Evolutionary conservation across 1,284 basidiomycete species (phyloP).

Genomic region (Xerocomus minutiporus): DNA sequence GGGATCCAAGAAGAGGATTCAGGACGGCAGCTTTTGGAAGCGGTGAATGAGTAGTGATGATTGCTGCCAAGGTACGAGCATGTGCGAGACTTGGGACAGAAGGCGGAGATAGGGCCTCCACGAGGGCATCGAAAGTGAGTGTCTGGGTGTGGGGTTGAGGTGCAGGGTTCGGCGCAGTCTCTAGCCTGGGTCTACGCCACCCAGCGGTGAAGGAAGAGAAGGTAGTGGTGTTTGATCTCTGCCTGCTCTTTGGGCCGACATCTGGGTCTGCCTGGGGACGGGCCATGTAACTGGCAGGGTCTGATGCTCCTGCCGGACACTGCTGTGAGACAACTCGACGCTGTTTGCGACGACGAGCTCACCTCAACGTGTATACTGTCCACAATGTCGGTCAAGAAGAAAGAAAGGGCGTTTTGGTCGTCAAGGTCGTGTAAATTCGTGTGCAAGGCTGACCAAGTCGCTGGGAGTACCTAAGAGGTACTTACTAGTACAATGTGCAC

Average conservation of each 20-base stretch:
- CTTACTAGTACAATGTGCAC: constrained; percentile 8
- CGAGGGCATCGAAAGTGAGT: constrained; percentile 44
- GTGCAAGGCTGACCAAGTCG: background rate
- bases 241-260: constrained; percentile 33
- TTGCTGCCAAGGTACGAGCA: constrained; percentile 39
- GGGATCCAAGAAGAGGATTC: constrained; percentile 51
- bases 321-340: constrained; percentile 1
- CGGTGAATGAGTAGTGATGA: constrained; percentile 45
- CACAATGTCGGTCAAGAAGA: constrained; percentile 7
- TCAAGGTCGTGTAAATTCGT: constrained; percentile 20
- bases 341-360: constrained; percentile 7
- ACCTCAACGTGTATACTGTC: constrained; percentile 12
- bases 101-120: constrained; percentile 51
- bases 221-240: constrained; percentile 44
- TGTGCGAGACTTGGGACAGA: constrained; percentile 53
- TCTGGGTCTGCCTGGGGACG: constrained; percentile 37
- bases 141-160: constrained; percentile 20
- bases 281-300: constrained; percentile 25
- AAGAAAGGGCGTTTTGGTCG: background rate
- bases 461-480: background rate
- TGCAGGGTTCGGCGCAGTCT: constrained; percentile 30
- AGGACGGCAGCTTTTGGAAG: constrained; percentile 45
- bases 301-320: constrained; percentile 8
- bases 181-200: constrained; percentile 42
- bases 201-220: constrained; percentile 33